Conservation (phyloP, 2,329 filamentous ascomycete genomes). For the Trichoderma pleuroti region DNA sequence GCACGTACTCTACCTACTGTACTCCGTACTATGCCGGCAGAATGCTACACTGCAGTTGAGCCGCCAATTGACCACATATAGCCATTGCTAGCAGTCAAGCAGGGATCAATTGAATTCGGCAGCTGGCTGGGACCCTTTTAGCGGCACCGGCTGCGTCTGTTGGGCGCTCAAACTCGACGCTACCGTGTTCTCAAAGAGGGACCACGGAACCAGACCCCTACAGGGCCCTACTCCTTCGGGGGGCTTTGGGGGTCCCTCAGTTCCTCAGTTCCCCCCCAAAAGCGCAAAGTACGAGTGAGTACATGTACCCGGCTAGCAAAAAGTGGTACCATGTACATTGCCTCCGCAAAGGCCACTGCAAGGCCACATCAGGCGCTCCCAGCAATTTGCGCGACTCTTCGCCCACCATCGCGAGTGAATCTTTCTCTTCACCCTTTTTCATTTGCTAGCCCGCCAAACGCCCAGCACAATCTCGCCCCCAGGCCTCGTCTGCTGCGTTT, state of each 20-base stretch:
- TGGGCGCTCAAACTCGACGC: neutral
- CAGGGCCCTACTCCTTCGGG: neutral
- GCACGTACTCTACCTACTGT: neutral
- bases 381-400: constrained; percentile 19
- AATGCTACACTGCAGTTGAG: neutral
- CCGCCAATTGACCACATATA: neutral
- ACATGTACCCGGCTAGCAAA: neutral
- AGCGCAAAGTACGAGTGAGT: no score
- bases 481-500: neutral
- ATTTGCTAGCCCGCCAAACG: neutral
- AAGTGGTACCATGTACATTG: constrained; percentile 8
- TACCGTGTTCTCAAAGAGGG: constrained; percentile 13
- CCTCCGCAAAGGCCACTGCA: neutral
- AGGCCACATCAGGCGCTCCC: constrained; percentile 9
- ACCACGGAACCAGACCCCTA: neutral
- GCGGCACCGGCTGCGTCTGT: neutral
- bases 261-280: neutral
- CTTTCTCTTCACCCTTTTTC: constrained; percentile 18
- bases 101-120: neutral
- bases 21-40: neutral
- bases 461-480: neutral
- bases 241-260: neutral
- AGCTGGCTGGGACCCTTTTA: neutral
- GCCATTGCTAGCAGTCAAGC: neutral
- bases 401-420: constrained; percentile 18